Percentiles rank a stretch among this genome's conserved stretches.
Conservation (phyloP, 192 early-diverging fungal genomes). For the Backusella liffmaniae region DNA sequence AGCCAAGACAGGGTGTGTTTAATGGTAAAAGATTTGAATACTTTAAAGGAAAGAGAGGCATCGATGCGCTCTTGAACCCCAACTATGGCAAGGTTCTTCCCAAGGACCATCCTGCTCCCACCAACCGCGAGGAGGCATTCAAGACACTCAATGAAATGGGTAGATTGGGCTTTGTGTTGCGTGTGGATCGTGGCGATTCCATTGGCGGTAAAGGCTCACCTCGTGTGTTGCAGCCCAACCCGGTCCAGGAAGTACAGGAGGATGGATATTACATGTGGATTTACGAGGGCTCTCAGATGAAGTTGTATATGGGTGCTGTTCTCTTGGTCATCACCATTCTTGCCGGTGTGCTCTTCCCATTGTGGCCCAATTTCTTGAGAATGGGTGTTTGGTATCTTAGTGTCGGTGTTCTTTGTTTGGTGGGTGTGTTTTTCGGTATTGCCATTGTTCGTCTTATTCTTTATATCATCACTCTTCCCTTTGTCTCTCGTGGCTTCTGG, state of each 20-base stretch:
- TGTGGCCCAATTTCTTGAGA: conserved; percentile 86
- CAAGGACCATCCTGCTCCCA: conserved; percentile 20
- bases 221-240: conserved; percentile 15
- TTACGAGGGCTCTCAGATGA: conserved; percentile 85
- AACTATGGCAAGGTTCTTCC: conserved; percentile 21
- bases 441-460: conserved; percentile 84
- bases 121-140: conserved; percentile 25
- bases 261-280: conserved; percentile 92
- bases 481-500: conserved; percentile 86
- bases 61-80: conserved; percentile 32
- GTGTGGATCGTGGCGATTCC: conserved; percentile 33
- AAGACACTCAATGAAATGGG: conserved; percentile 29
- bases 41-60: conserved; percentile 65
- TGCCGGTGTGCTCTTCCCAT: conserved; percentile 95
- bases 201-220: conserved; percentile 28
- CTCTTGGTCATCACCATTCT: conserved; percentile 78
- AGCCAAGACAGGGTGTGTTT: conserved; percentile 80
- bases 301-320: conserved; percentile 73
- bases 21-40: conserved; percentile 90
- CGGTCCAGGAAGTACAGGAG: conserved; percentile 45
- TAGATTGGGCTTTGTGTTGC: conserved; percentile 31
- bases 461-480: conserved; percentile 71
- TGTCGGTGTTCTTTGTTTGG: conserved; percentile 73
- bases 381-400: conserved; percentile 90
- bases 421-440: conserved; percentile 91